Base-by-base conservation (phyloP, 2,329 filamentous ascomycete genomes). In the Aspergillus quadricinctus region DNA sequence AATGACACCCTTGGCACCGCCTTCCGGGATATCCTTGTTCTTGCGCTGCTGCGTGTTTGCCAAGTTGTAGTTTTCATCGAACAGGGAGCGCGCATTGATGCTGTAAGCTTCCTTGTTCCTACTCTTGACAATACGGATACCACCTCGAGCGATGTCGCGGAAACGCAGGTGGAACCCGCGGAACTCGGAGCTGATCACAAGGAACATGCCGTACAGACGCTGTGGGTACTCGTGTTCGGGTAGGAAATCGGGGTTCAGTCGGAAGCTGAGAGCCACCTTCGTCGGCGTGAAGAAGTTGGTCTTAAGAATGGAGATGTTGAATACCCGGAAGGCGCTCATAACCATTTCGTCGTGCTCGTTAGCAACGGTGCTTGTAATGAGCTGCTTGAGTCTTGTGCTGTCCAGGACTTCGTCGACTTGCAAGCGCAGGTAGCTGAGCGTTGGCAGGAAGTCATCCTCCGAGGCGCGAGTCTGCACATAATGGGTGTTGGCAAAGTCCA, bases 1-100 rank as follows among this genome's bases (percentile, higher is more conserved):
- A 58, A 99, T 93, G 56, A 99, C 94, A 78, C 94, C 94, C 80
- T 99, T 99, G 68, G 93, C 96, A 54, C 94, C 94, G 62, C 94
- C 94, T 78, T 99, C 94, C 2, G 94, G 94, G 52, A 99, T 99
- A 69, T 99, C 94, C 81, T 99, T 99, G 83, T 99, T 99, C 84
- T 99, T 99, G 71, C 94, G 90, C 78, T 99, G 94, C 77, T 99
- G 94, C 0, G 94, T 99, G 77, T 95, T 97, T 63, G 94, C 93
- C 59, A 99, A 84, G 61, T 94, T 95, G 77, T 99, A 99, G 78
- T 99, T 99, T 79, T 99, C 94, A 66, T 99, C 94, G 68, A 99
- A 99, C 61, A 99, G 83, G 56, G 92, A 96, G 57, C 94, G 88
- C 40, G 92, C 92, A 72, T 99, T 99, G 81, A 97, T 97, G 59